Conservation (phyloP, 441 rosid genomes). For the Jatropha multifida region DNA sequence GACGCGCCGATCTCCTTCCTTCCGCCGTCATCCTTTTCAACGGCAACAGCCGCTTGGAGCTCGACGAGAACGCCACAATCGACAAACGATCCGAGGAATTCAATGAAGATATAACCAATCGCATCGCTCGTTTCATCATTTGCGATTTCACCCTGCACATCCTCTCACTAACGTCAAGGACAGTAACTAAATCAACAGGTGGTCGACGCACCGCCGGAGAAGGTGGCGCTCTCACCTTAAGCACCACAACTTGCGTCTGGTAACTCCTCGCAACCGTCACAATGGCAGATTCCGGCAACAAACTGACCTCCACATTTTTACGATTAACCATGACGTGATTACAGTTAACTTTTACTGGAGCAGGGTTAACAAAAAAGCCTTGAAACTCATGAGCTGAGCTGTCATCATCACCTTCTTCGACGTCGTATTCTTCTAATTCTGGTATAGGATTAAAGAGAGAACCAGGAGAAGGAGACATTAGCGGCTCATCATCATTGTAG, state of each 20-base stretch:
- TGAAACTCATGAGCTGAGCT: slow-evolving; percentile 42
- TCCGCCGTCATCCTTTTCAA: slow-evolving; percentile 62
- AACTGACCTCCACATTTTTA: slow-evolving; percentile 40
- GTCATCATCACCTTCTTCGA: slow-evolving; percentile 33
- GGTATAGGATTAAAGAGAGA: slow-evolving; percentile 71
- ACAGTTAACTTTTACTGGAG: not conserved
- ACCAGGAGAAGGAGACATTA: slow-evolving; percentile 54
- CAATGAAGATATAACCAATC: slow-evolving; percentile 53
- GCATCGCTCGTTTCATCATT: slow-evolving; percentile 65
- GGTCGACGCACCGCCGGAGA: slow-evolving; percentile 31
- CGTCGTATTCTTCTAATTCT: slow-evolving; percentile 59
- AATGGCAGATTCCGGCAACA: slow-evolving; percentile 70
- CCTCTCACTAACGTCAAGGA: slow-evolving; percentile 66
- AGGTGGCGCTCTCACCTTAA: slow-evolving; percentile 66
- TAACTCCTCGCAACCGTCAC: slow-evolving; percentile 51
- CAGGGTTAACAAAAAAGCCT: slow-evolving; percentile 49
- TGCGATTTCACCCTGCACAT: slow-evolving; percentile 43
- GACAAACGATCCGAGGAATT: slow-evolving; percentile 72
- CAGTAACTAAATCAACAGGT: slow-evolving; percentile 72
- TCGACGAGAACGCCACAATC: slow-evolving; percentile 66
- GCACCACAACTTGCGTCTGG: slow-evolving; percentile 54
- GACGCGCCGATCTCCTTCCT: slow-evolving; percentile 67
- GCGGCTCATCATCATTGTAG: slow-evolving; percentile 84
- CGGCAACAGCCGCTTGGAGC: slow-evolving; percentile 71
- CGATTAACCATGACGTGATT: not conserved